Conservation (phyloP, 2,329 filamentous ascomycete genomes). For the Scolecobasidium constrictum region DNA sequence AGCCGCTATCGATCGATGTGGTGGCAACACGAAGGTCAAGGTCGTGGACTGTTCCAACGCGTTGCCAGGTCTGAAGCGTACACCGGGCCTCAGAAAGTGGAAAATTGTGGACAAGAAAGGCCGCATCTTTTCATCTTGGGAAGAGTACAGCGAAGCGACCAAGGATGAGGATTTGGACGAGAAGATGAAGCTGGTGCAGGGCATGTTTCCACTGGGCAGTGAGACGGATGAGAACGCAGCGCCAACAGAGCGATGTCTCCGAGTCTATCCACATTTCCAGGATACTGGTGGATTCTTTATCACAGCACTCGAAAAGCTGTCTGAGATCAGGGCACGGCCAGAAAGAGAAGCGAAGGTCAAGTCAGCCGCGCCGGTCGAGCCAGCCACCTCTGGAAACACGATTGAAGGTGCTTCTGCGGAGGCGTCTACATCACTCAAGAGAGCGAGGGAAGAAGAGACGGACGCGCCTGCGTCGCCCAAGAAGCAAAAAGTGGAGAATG, state of each 20-base stretch:
- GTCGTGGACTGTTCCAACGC: conserved; percentile 74
- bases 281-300: conserved; percentile 98
- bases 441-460: background rate
- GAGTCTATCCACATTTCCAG: conserved; percentile 89
- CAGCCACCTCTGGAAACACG: background rate
- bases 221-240: conserved; percentile 46
- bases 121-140: conserved; percentile 69
- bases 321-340: conserved; percentile 68
- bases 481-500: background rate
- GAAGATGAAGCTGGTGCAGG: conserved; percentile 61
- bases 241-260: conserved; percentile 81
- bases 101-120: conserved; percentile 82
- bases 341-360: conserved; percentile 37
- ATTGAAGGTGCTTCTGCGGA: background rate
- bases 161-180: conserved; percentile 47
- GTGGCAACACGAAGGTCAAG: conserved; percentile 68
- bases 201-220: conserved; percentile 68
- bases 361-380: background rate
- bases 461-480: conserved; percentile 7
- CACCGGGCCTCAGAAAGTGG: conserved; percentile 70
- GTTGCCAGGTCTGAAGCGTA: conserved; percentile 66
- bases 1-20: conserved; percentile 80
- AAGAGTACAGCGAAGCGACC: conserved; percentile 63
- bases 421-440: background rate
- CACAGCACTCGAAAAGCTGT: conserved; percentile 82